Evolutionary conservation across 2,329 filamentous ascomycete species (phyloP).

Genomic region (Neofusicoccum kwambonambiense): DNA sequence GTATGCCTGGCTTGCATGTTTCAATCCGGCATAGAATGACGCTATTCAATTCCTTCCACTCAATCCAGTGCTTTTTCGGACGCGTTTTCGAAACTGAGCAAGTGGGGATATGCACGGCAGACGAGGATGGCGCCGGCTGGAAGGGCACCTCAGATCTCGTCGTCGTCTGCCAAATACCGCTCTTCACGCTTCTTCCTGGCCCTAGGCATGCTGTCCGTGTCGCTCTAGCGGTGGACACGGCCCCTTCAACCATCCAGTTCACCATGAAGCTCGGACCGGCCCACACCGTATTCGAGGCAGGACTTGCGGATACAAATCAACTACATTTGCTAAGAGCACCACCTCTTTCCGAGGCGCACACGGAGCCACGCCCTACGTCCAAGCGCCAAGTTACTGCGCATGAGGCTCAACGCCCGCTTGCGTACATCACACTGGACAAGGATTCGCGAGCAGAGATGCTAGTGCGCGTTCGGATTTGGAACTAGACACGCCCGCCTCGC

Average conservation of each 20-base stretch:
- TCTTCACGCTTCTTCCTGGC: background rate
- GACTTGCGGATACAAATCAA: background rate
- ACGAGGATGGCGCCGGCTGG: background rate
- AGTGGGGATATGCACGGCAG: background rate
- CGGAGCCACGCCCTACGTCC: background rate
- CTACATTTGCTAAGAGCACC: background rate
- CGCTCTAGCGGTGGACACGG: background rate
- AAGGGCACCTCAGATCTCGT: background rate
- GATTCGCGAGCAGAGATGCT: background rate
- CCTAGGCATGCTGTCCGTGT: background rate
- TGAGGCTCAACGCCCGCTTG: background rate
- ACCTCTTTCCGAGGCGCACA: background rate
- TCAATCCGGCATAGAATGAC: background rate
- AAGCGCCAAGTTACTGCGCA: too few relatives aligned
- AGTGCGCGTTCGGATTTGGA: background rate
- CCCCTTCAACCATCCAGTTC: background rate
- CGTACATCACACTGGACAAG: background rate
- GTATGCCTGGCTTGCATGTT: background rate
- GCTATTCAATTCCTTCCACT: background rate
- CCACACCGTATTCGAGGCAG: background rate
- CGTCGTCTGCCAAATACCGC: background rate
- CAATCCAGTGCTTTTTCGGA: constrained; percentile 7
- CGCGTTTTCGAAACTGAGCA: background rate
- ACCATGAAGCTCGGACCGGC: background rate
- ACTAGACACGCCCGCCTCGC: background rate